Percentiles rank a stretch among this genome's conserved stretches.
Evolutionary conservation across 495 filamentous ascomycete species (phyloP).

Genomic region (Xylaria scruposa): DNA sequence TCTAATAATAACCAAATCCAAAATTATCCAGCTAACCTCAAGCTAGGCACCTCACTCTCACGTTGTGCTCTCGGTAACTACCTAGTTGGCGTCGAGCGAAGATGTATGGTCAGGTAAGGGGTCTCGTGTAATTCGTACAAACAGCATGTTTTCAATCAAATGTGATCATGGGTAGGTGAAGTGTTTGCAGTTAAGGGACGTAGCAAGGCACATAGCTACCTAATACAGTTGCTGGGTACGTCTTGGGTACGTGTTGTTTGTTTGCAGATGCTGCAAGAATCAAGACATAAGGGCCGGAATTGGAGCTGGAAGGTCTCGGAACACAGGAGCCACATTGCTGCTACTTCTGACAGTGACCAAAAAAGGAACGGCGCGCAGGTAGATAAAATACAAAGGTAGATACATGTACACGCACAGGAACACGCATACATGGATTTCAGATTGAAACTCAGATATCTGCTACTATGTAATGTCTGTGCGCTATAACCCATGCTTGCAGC

Average conservation of each 20-base stretch:
- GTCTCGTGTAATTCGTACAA: not conserved
- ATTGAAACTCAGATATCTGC: not conserved
- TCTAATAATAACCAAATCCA: conserved; percentile 4
- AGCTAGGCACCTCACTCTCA: not conserved
- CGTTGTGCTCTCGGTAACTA: not conserved
- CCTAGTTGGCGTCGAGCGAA: not conserved
- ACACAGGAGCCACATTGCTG: not conserved
- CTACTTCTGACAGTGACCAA: not conserved
- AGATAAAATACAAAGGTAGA: not conserved
- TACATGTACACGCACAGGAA: not conserved
- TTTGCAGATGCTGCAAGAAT: not conserved
- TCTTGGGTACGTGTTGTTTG: not conserved
- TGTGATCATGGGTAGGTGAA: not conserved
- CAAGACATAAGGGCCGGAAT: not conserved
- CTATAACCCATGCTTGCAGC: not conserved
- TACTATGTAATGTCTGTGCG: not conserved
- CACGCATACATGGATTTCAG: not conserved
- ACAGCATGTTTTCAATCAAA: not conserved
- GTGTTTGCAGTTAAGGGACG: not conserved
- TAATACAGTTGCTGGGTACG: not conserved
- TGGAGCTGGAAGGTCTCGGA: not conserved
- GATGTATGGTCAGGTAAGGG: not conserved
- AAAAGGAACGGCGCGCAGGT: not conserved
- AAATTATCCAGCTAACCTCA: not conserved
- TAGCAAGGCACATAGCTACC: not conserved